Evolutionary conservation across 2,329 filamentous ascomycete genomes (phyloP).

Genomic region (Trichoderma pleuroti): DNA sequence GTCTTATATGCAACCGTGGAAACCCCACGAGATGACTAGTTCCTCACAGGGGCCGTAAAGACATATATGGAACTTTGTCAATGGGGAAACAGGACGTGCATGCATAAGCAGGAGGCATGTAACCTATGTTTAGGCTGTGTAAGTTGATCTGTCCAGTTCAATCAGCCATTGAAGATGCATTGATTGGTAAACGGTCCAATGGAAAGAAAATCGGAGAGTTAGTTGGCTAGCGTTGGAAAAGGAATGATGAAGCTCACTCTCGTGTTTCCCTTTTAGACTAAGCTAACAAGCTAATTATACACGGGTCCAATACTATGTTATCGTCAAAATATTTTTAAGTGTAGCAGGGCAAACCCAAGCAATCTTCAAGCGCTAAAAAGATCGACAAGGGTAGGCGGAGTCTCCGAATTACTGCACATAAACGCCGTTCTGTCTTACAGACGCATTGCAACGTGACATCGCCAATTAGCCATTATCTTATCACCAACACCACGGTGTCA

Average conservation of each 20-base stretch:
- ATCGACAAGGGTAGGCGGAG: background rate
- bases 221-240: background rate
- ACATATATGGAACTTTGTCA: background rate
- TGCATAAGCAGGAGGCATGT: background rate
- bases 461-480: background rate
- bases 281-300: background rate
- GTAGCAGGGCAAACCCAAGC: background rate
- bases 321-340: background rate
- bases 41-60: background rate
- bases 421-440: background rate
- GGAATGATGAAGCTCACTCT: background rate
- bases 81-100: background rate
- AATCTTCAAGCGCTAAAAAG: background rate
- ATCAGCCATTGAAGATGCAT: background rate
- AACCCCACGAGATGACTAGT: background rate
- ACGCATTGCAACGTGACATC: background rate
- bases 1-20: background rate
- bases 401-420: background rate
- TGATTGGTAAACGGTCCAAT: background rate
- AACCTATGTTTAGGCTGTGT: background rate
- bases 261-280: background rate
- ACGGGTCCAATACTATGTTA: background rate
- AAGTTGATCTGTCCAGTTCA: background rate
- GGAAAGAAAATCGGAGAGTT: background rate
- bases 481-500: background rate